Evolutionary conservation across 2,329 filamentous ascomycete species (phyloP).

Genomic region (Ramularia endophylla): DNA sequence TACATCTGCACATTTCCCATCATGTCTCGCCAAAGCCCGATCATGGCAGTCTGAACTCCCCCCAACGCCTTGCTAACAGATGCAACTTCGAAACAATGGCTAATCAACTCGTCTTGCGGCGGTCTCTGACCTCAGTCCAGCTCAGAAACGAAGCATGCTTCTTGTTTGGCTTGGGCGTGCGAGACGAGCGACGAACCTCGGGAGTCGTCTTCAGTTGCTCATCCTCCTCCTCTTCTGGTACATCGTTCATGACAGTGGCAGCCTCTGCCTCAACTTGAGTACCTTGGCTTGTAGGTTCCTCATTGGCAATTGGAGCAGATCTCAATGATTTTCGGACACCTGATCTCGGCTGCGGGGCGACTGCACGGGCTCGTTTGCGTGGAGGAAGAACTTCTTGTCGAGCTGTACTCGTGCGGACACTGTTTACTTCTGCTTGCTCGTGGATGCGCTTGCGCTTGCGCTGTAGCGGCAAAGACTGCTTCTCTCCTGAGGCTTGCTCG

Average conservation of each 20-base stretch:
- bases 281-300: neutral
- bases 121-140: neutral
- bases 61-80: neutral
- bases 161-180: neutral
- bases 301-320: conserved; percentile 17
- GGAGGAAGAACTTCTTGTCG: too few relatives aligned
- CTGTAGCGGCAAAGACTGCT: neutral
- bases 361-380: too few relatives aligned
- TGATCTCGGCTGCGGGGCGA: too few relatives aligned
- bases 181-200: neutral
- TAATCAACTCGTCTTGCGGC: neutral
- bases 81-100: neutral
- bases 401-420: too few relatives aligned
- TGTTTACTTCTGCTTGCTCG: neutral
- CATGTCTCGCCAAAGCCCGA: too few relatives aligned
- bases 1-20: too few relatives aligned
- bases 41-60: neutral
- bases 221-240: neutral
- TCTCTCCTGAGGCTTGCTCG: neutral
- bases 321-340: neutral
- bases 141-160: neutral
- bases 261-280: neutral
- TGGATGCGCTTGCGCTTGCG: neutral
- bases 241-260: too few relatives aligned
- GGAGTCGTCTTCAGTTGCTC: neutral